phyloP scores from a whole-genome alignment of 208 protist species.

The Porcisia hertigi region DNA sequence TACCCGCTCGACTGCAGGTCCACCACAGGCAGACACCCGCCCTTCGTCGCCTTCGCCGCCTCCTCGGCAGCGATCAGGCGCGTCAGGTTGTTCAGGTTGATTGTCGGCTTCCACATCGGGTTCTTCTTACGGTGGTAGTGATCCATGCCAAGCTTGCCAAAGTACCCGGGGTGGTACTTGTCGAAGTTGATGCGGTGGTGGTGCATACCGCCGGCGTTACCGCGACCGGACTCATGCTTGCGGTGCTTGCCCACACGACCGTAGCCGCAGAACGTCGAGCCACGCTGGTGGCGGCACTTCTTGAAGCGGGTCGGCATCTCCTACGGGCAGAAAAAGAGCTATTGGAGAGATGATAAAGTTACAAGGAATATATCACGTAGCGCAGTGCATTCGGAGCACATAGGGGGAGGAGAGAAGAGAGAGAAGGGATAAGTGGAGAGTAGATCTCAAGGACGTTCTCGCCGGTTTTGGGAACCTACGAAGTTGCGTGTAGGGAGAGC shows the following conservation, averaged over 20 bases:
- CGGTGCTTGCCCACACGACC: constrained; percentile 98
- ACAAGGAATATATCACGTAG: neutral
- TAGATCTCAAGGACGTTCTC: no score
- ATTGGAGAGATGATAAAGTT: no score
- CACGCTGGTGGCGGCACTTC: constrained; percentile 93
- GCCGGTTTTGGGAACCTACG: no score
- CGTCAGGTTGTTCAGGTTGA: constrained; percentile 99
- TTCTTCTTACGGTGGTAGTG: constrained; percentile 96
- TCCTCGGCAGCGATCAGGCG: constrained; percentile 95
- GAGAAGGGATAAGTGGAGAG: neutral
- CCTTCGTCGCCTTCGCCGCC: constrained; percentile 74
- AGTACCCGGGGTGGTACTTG: constrained; percentile 99
- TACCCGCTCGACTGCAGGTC: constrained; percentile 97
- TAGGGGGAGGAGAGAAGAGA: neutral
- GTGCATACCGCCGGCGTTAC: constrained; percentile 99
- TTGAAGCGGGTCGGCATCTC: constrained; percentile 91
- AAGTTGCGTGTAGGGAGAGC: no score
- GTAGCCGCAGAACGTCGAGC: constrained; percentile 91
- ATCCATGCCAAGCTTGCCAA: constrained; percentile 99
- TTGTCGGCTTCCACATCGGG: constrained; percentile 93
- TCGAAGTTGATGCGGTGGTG: constrained; percentile 99
- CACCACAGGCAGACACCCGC: constrained; percentile 96
- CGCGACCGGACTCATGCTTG: constrained; percentile 99
- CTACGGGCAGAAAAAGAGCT: no score
- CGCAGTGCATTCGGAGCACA: neutral